Base-by-base conservation (phyloP, 1,284 basidiomycete genomes). In the Trichosporon coremiiforme region DNA sequence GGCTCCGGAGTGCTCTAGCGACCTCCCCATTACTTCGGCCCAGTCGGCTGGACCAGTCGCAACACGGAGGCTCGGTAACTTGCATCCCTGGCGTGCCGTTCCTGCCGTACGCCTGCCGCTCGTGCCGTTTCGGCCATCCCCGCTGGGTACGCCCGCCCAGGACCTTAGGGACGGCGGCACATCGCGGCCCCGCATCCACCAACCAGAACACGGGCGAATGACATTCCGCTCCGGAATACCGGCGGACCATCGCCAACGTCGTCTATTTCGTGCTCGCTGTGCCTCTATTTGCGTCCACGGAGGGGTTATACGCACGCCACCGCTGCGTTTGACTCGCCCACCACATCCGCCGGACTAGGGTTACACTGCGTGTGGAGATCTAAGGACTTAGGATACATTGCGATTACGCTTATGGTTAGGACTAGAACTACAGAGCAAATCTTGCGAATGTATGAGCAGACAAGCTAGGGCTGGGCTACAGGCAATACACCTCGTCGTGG, bases 401-500 rank as follows among this genome's bases (percentile, higher is more conserved):
- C 29, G 25, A 10, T 10, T 5, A 12, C 25, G 3, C 12, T 35
- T n/a, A 22, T n/a, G n/a, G 50, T 45, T 45, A 38, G 6, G 20
- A 47, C 17, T 53, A 53, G 50, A 20, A 53, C 50, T 53, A 53
- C 50, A 38, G 45, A 64, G 33, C 17, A 31, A 25, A 25, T 25
- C 25, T 25, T 25, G 25, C 6, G 7, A 2, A 4, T 25, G 25
- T 25, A 25, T 25, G 25, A 25, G 25, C 25, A 25, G 25, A 25
- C 25, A 25, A 25, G 25, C 25, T 25, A 25, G 25, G 25, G 25
- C 25, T 25, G 25, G 25, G 31, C 67, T 77, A 82, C 70, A 82
- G 72, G 20, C 73, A 55, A 73, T 80, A 82, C 33, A 75, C 77
- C 70, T 83, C 82, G 41, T 77, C 80, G 65, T 78, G 76, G 64